Evolutionary conservation across 495 filamentous ascomycete genomes (phyloP).

Genomic region (Neurospora sp.): DNA sequence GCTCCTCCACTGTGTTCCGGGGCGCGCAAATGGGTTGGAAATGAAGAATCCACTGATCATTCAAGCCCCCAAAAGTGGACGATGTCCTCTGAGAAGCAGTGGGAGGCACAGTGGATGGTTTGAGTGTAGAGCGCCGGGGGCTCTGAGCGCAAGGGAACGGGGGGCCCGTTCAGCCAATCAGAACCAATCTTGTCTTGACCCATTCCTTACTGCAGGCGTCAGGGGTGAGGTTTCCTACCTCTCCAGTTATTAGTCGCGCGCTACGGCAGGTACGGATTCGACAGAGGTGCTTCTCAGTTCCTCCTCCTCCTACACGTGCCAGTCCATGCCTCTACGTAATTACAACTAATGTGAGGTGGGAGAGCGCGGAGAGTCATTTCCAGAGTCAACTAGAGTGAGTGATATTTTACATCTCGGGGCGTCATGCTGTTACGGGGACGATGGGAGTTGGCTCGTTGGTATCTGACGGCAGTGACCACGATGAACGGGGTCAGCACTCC

Average conservation of each 20-base stretch:
- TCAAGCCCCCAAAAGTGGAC: background rate
- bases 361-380: background rate
- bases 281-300: background rate
- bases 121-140: background rate
- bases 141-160: background rate
- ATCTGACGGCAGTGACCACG: background rate
- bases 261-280: conserved; percentile 21
- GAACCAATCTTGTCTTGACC: background rate
- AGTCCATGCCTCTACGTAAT: background rate
- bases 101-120: background rate
- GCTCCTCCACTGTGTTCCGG: background rate
- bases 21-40: background rate
- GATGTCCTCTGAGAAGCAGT: background rate
- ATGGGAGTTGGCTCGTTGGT: background rate
- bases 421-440: background rate
- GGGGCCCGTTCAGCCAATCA: background rate
- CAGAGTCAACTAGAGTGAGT: background rate
- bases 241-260: conserved; percentile 20
- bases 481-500: background rate
- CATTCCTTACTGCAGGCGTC: background rate
- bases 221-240: background rate
- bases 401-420: background rate
- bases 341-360: background rate
- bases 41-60: background rate
- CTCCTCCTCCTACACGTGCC: background rate